Percentiles rank a stretch among this genome's conserved stretches.
These are phyloP conservation scores for Coleophoma cylindrospora DNA, from an alignment of 2,329 filamentous ascomycete genomes.

Conservation along the genomic window DNA sequence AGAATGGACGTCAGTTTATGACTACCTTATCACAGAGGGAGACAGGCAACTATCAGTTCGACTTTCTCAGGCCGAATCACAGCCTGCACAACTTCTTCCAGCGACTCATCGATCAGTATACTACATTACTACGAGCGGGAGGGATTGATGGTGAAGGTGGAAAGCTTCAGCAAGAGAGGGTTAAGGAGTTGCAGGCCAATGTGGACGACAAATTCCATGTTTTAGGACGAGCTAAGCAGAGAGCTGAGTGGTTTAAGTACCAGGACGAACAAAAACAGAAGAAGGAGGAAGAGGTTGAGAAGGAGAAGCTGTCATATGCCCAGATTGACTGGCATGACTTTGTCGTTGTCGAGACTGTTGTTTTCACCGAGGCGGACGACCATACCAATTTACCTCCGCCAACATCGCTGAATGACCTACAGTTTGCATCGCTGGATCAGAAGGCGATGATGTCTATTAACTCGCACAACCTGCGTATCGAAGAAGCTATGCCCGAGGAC, in stretches of 20 bases:
- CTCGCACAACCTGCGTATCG: constrained; percentile 72
- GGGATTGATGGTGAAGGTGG: constrained; percentile 58
- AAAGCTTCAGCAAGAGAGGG: constrained; percentile 66
- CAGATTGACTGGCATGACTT: constrained; percentile 99
- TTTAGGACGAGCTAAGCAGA: constrained; percentile 73
- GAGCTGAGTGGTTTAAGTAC: constrained; percentile 82
- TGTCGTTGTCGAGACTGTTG: constrained; percentile 88
- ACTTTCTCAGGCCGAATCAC: constrained; percentile 92
- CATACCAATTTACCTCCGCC: constrained; percentile 81
- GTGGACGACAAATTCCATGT: constrained; percentile 75
- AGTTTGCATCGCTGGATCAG: constrained; percentile 91
- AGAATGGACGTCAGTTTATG: constrained; percentile 89
- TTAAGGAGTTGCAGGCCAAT: constrained; percentile 69
- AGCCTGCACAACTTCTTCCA: constrained; percentile 96
- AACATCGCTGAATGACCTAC: constrained; percentile 83
- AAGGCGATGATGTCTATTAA: constrained; percentile 86
- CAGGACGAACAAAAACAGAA: constrained; percentile 82
- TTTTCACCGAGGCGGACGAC: constrained; percentile 87
- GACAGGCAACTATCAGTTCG: constrained; percentile 87
- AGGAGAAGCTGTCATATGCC: constrained; percentile 69
- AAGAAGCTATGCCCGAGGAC: constrained; percentile 89
- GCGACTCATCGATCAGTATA: constrained; percentile 88
- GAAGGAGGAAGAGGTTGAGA: constrained; percentile 82
- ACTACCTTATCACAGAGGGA: constrained; percentile 86
- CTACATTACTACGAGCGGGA: constrained; percentile 65